Conservation (phyloP, 2,329 filamentous ascomycete genomes). For the Podosphaera leucotricha region DNA sequence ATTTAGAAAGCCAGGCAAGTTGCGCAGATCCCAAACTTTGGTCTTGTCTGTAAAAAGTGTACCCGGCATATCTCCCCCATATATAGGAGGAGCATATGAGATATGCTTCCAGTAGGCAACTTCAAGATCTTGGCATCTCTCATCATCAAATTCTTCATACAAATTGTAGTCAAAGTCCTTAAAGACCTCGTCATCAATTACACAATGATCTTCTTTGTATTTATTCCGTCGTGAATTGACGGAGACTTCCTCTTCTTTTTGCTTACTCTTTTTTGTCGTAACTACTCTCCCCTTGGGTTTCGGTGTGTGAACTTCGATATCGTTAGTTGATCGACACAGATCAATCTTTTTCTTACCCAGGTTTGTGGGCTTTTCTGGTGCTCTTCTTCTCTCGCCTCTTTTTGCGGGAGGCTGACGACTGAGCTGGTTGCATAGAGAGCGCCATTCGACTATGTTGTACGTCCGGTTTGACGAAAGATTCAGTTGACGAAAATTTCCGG, state of each 20-base stretch:
- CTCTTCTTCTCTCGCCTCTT: constrained; percentile 54
- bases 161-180: constrained; percentile 78
- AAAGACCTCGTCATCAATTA: constrained; percentile 78
- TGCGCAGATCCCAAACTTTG: constrained; percentile 80
- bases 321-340: constrained; percentile 12
- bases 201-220: constrained; percentile 53
- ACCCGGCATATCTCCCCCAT: constrained; percentile 89
- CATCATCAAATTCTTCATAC: constrained; percentile 69
- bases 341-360: constrained; percentile 5
- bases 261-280: constrained; percentile 23
- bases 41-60: constrained; percentile 77
- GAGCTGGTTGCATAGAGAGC: constrained; percentile 74
- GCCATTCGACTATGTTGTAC: constrained; percentile 95
- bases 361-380: constrained; percentile 15
- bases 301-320: constrained; percentile 22
- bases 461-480: constrained; percentile 91
- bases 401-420: constrained; percentile 87
- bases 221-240: constrained; percentile 74
- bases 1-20: constrained; percentile 79
- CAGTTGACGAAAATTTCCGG: constrained; percentile 87
- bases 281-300: constrained; percentile 17
- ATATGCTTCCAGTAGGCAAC: constrained; percentile 93
- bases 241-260: constrained; percentile 32
- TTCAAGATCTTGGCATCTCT: constrained; percentile 85
- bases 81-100: constrained; percentile 83